phyloP scores from a whole-genome alignment of 331 rosid species.

The Rhamnella rubrinervis region DNA sequence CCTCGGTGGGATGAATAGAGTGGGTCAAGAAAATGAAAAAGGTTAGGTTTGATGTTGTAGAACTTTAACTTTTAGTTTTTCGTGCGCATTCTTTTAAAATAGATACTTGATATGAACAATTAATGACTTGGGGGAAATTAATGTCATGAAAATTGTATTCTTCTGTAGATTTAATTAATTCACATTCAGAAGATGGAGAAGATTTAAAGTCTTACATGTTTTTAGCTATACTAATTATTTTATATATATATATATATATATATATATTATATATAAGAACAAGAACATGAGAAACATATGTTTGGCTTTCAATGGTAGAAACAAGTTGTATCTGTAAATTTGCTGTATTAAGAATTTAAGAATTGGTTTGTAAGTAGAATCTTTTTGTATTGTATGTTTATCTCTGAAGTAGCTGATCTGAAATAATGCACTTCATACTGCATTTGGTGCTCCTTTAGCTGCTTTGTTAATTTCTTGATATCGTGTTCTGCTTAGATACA shows the following conservation, averaged over 20 bases:
- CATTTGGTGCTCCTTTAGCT: conserved; percentile 13
- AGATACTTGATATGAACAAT: background rate
- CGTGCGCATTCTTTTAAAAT: background rate
- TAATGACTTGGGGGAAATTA: background rate
- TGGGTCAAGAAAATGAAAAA: conserved; percentile 77
- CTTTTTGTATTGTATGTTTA: background rate
- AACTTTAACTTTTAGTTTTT: background rate
- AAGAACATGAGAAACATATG: background rate
- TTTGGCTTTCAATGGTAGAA: background rate
- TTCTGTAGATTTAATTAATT: background rate
- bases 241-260: background rate
- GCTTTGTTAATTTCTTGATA: conserved; percentile 24
- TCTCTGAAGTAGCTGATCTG: conserved; percentile 10
- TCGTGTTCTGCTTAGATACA: conserved; percentile 35
- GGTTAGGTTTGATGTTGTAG: conserved; percentile 39
- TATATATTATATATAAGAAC: too few species aligned
- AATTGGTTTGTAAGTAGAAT: background rate
- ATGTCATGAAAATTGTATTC: background rate
- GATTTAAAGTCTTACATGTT: background rate
- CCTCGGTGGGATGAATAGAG: conserved; percentile 97
- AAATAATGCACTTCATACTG: conserved; percentile 6
- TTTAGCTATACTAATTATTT: background rate
- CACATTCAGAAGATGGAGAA: background rate
- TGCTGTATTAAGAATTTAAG: background rate
- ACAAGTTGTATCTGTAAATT: background rate